Percentiles rank a stretch among this genome's conserved stretches.
phyloP scores from a whole-genome alignment of 768 basidiomycete species.

The Pilatotrama ljubarskyi region DNA sequence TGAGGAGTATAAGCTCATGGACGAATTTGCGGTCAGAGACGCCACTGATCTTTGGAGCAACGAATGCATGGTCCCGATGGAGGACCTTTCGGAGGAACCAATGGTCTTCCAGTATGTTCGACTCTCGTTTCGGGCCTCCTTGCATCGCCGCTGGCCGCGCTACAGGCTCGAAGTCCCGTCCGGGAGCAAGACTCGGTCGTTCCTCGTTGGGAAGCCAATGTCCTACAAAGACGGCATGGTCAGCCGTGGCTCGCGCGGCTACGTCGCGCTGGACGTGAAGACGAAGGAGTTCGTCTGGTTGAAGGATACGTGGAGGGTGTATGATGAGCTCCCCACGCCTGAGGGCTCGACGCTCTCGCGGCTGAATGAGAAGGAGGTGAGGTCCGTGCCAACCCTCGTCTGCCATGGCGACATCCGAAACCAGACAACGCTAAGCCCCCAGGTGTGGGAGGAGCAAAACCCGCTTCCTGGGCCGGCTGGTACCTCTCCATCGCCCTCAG shows the following conservation, averaged over 20 bases:
- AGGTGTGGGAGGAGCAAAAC: not conserved
- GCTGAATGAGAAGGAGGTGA: not conserved
- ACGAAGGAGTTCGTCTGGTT: not conserved
- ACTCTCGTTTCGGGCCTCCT: not conserved
- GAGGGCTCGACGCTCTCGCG: not conserved
- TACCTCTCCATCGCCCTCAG: not conserved
- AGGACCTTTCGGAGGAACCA: not conserved
- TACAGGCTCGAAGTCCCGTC: conserved; percentile 6
- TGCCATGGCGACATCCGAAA: conserved; percentile 6
- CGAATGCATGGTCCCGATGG: not conserved
- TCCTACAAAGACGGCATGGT: conserved; percentile 5
- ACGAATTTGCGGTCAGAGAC: not conserved
- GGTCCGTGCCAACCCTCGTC: not conserved
- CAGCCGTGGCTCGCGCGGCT: conserved; percentile 17
- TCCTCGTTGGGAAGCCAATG: conserved; percentile 10
- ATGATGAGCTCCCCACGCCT: not conserved
- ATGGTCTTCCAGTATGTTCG: conserved; percentile 6
- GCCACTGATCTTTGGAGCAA: too few relatives aligned
- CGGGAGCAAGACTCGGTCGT: not conserved
- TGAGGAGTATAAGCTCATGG: not conserved
- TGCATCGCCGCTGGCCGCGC: not conserved
- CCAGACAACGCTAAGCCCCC: not conserved
- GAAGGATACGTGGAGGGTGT: conserved; percentile 12
- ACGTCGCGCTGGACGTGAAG: conserved; percentile 13
- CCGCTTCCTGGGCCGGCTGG: not conserved